A percentile compares a stretch with the other conserved stretches of the same genome.
Evolutionary conservation across 2,329 filamentous ascomycete species (phyloP).

Genomic region (Pseudomassariella vexata): DNA sequence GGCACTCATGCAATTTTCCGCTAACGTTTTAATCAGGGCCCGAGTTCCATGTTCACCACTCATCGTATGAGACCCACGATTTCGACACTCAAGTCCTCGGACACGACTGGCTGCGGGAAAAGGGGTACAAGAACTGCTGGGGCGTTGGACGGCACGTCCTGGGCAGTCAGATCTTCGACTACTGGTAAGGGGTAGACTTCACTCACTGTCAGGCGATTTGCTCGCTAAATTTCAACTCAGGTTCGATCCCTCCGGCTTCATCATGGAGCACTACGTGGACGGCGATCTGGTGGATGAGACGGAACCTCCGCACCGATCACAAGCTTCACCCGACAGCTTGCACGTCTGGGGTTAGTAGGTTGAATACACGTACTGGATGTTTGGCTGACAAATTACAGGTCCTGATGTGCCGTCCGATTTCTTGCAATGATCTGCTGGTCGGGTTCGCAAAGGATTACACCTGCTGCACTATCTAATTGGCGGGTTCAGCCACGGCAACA

Average conservation of each 20-base stretch:
- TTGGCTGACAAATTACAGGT: not conserved
- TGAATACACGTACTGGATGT: too few relatives aligned
- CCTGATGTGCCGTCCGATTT: conserved; percentile 19
- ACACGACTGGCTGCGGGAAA: conserved; percentile 60
- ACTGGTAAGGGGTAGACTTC: conserved; percentile 43
- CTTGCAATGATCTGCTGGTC: conserved; percentile 53
- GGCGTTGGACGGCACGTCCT: conserved; percentile 66
- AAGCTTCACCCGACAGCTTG: conserved; percentile 33
- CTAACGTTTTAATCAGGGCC: conserved; percentile 14
- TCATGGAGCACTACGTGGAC: conserved; percentile 67
- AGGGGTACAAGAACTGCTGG: conserved; percentile 62
- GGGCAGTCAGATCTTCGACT: conserved; percentile 68
- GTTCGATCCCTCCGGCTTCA: conserved; percentile 58
- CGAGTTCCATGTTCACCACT: conserved; percentile 57
- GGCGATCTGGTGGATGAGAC: conserved; percentile 58
- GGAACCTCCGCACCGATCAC: conserved; percentile 37
- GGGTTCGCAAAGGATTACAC: too few relatives aligned
- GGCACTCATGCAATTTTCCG: not conserved
- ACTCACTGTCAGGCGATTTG: too few relatives aligned
- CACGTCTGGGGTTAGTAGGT: conserved; percentile 38
- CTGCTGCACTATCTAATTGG: too few relatives aligned
- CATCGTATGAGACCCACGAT: conserved; percentile 64
- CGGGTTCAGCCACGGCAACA: too few relatives aligned
- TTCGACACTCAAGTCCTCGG: conserved; percentile 66
- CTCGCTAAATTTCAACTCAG: conserved; percentile 18